Conservation (phyloP, 176 grass and related monocot genomes). For the Ananas comosus region DNA sequence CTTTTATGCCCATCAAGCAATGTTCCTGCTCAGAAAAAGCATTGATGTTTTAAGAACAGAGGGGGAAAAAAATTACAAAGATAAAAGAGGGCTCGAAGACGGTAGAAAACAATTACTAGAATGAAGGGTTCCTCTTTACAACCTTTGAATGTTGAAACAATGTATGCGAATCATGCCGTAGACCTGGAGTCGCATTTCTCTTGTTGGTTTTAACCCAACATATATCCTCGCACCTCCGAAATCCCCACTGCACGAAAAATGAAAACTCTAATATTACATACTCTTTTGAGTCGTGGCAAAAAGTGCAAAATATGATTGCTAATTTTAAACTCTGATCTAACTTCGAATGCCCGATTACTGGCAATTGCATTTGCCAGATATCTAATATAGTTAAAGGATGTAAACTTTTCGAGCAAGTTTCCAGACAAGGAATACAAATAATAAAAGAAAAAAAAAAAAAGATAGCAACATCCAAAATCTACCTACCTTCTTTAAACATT, state of each 20-base stretch:
- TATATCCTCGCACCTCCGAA: conserved; percentile 92
- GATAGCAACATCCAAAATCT: background rate
- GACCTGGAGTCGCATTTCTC: conserved; percentile 70
- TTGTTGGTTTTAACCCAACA: conserved; percentile 99
- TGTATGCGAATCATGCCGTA: conserved; percentile 86
- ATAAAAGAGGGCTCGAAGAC: background rate
- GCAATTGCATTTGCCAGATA: background rate
- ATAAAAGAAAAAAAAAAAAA: conserved; percentile 1
- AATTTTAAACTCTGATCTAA: background rate
- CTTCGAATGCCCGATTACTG: too few species aligned
- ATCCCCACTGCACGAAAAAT: conserved; percentile 73
- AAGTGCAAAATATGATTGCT: background rate
- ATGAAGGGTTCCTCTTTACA: background rate
- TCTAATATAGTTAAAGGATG: background rate
- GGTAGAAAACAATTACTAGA: background rate
- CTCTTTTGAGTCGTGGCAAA: background rate
- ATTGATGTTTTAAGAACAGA: conserved; percentile 20
- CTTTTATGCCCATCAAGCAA: conserved; percentile 99
- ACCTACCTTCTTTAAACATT: conserved; percentile 89
- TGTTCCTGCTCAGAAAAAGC: conserved; percentile 68
- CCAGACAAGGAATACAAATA: background rate
- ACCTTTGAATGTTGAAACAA: conserved; percentile 93
- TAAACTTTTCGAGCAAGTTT: background rate
- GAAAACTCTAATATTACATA: background rate
- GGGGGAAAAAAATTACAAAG: conserved; percentile 3